Percentiles rank a stretch among this genome's conserved stretches.
Conservation (phyloP, 2,329 filamentous ascomycete genomes). For the Sphaerulina vaccinii region DNA sequence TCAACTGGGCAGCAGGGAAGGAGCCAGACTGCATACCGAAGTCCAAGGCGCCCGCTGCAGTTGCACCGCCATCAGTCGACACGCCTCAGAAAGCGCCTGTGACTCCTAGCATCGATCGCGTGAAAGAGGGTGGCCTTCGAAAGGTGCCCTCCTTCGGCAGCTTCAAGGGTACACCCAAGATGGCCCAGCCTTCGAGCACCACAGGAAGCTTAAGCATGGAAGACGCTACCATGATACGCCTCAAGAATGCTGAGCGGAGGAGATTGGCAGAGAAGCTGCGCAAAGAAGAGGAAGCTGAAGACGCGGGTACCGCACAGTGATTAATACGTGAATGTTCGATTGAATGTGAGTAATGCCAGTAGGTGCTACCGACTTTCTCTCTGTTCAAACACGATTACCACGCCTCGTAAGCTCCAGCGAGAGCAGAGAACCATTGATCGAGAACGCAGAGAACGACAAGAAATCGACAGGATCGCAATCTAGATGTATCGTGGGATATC, state of each 20-base stretch:
- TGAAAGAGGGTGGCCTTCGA: conserved; percentile 9
- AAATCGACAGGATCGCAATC: too few relatives aligned
- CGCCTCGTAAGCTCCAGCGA: too few relatives aligned
- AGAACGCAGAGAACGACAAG: too few relatives aligned
- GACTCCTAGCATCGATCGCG: conserved; percentile 4
- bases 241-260: conserved; percentile 47
- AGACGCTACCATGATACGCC: conserved; percentile 46
- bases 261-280: conserved; percentile 46
- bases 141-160: conserved; percentile 46
- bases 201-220: conserved; percentile 34
- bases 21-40: conserved; percentile 49
- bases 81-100: background rate
- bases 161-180: conserved; percentile 36
- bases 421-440: too few relatives aligned
- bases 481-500: too few relatives aligned
- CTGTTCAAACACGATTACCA: too few relatives aligned
- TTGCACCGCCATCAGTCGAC: background rate
- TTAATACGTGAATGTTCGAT: background rate
- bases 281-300: conserved; percentile 36
- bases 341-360: too few relatives aligned
- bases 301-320: background rate
- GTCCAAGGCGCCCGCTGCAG: conserved; percentile 1
- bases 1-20: conserved; percentile 55
- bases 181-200: conserved; percentile 12
- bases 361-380: too few relatives aligned